A percentile compares a stretch with the other conserved stretches of the same genome.
Conservation (phyloP, 1,139 yeast genomes). For the Martiniozyma asiatica region DNA sequence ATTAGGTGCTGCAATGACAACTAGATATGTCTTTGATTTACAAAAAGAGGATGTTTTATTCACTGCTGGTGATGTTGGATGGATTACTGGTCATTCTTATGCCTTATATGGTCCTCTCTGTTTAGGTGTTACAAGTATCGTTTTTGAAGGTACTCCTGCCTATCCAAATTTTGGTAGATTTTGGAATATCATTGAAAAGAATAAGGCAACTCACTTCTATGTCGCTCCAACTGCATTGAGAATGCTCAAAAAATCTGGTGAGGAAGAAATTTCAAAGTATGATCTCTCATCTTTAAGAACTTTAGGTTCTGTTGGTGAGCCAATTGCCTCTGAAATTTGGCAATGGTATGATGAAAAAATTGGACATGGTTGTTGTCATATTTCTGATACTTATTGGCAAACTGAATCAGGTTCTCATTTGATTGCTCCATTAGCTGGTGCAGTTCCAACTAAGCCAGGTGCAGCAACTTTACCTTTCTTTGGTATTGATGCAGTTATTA, state of each 20-base stretch:
- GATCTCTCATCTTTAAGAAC: constrained; percentile 88
- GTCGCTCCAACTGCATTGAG: constrained; percentile 98
- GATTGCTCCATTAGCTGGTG: constrained; percentile 92
- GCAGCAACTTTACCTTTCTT: constrained; percentile 94
- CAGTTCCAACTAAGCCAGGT: constrained; percentile 93
- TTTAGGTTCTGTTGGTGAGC: constrained; percentile 97
- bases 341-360: constrained; percentile 93
- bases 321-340: constrained; percentile 97
- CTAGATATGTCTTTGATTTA: constrained; percentile 86
- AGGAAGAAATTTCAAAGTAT: constrained; percentile 68
- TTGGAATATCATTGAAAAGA: constrained; percentile 91
- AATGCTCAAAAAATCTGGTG: constrained; percentile 90
- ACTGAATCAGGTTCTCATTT: constrained; percentile 96
- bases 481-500: constrained; percentile 81
- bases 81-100: constrained; percentile 98
- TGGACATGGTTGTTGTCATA: constrained; percentile 78
- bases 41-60: constrained; percentile 81
- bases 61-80: constrained; percentile 98
- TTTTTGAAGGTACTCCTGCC: constrained; percentile 97
- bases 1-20: constrained; percentile 88
- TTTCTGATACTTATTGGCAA: constrained; percentile 97
- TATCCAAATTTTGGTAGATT: constrained; percentile 94
- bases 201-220: constrained; percentile 91
- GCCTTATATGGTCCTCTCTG: constrained; percentile 89
- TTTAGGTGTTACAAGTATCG: constrained; percentile 82